Evolutionary conservation across 371 early-diverging fungal genomes (phyloP).

Genomic region (Mucor circinelloides): DNA sequence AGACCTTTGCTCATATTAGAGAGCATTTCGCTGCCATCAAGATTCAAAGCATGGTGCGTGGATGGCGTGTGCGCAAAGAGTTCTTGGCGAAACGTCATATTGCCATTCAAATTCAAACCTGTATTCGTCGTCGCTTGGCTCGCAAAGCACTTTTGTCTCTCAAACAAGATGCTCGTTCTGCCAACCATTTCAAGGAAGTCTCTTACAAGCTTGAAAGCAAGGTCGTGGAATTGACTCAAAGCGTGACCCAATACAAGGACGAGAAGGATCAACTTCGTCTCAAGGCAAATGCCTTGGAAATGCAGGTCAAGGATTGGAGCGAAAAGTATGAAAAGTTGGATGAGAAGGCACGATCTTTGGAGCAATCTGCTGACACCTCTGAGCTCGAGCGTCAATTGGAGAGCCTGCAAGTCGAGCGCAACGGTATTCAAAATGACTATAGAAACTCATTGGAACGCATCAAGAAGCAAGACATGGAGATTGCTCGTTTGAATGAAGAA

Average conservation of each 20-base stretch:
- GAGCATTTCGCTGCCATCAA: conserved; percentile 72
- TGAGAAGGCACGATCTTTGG: conserved; percentile 51
- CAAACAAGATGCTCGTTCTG: conserved; percentile 85
- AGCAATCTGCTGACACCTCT: conserved; percentile 50
- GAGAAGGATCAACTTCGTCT: conserved; percentile 66
- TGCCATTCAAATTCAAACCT: conserved; percentile 79
- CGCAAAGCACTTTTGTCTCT: conserved; percentile 59
- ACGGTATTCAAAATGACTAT: conserved; percentile 50
- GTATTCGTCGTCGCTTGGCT: conserved; percentile 76
- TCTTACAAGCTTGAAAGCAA: conserved; percentile 94
- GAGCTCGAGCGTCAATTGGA: conserved; percentile 62
- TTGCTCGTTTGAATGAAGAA: conserved; percentile 62
- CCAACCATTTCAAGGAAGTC: conserved; percentile 88
- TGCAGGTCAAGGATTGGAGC: conserved; percentile 65
- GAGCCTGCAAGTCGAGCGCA: conserved; percentile 53
- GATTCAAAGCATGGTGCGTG: conserved; percentile 73
- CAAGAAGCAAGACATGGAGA: conserved; percentile 68
- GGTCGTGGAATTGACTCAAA: conserved; percentile 93
- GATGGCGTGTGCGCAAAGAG: conserved; percentile 62
- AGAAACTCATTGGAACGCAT: conserved; percentile 59
- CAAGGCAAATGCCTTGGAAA: conserved; percentile 64
- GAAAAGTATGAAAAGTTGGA: conserved; percentile 70
- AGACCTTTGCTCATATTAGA: conserved; percentile 54
- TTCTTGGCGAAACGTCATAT: conserved; percentile 52
- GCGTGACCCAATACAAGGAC: conserved; percentile 68